Conservation (phyloP, 208 protist genomes). For the Trypanosoma scelopori region DNA sequence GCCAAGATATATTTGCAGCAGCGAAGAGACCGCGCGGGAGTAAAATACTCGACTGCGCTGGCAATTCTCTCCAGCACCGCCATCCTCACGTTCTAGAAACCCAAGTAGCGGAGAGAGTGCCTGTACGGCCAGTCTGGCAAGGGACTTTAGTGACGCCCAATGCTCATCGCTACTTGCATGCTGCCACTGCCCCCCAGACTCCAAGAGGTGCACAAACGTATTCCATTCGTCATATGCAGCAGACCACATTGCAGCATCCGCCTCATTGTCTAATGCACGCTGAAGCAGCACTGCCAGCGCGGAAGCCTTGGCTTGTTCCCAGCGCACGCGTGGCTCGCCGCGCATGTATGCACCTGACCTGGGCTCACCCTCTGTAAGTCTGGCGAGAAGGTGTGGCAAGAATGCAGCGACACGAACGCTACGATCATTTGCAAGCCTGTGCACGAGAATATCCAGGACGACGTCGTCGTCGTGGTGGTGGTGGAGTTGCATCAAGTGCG, state of each 20-base stretch:
- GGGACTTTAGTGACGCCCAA: background rate
- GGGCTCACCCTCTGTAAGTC: background rate
- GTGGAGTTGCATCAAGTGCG: background rate
- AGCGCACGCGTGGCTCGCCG: background rate
- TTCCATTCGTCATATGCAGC: slow-evolving; percentile 18
- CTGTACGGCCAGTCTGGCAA: background rate
- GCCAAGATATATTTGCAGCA: slow-evolving; percentile 5
- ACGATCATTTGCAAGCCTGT: slow-evolving; percentile 12
- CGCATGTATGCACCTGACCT: background rate
- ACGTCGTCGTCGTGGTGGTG: slow-evolving; percentile 7
- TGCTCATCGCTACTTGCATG: background rate
- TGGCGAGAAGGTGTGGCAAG: slow-evolving; percentile 13
- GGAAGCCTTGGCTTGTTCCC: slow-evolving; percentile 1
- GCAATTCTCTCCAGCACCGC: background rate
- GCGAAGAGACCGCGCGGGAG: slow-evolving; percentile 16
- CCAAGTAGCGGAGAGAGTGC: slow-evolving; percentile 13
- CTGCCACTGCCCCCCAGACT: background rate
- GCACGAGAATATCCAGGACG: slow-evolving; percentile 14
- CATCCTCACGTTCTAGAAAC: slow-evolving; percentile 7
- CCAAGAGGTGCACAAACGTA: slow-evolving; percentile 5
- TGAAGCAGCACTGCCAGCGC: background rate
- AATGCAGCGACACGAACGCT: background rate
- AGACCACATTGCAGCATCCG: slow-evolving; percentile 4
- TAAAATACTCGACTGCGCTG: slow-evolving; percentile 11
- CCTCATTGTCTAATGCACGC: background rate